Percentiles rank a stretch among this genome's conserved stretches.
Conservation (phyloP, 768 basidiomycete genomes). For the Lyophyllum decastes region DNA sequence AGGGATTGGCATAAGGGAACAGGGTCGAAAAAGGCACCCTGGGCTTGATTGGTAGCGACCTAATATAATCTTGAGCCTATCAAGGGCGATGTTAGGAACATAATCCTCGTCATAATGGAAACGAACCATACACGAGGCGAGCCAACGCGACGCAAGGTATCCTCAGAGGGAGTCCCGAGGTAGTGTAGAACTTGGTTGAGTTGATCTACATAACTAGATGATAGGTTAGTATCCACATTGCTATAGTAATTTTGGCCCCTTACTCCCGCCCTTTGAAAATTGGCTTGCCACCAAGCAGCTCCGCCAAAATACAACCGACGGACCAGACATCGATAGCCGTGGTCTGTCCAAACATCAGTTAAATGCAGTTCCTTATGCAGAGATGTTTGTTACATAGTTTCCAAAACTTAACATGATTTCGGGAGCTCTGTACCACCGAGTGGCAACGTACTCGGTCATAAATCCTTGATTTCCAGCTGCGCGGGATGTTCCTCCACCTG, state of each 20-base stretch:
- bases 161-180: constrained; percentile 96
- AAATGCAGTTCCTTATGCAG: not conserved
- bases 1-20: constrained; percentile 92
- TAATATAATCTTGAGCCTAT: constrained; percentile 97
- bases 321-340: constrained; percentile 96
- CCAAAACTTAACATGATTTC: constrained; percentile 99
- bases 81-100: constrained; percentile 8
- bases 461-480: constrained; percentile 87
- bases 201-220: constrained; percentile 90
- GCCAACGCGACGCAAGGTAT: constrained; percentile 93
- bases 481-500: constrained; percentile 73
- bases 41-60: constrained; percentile 96
- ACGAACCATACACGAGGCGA: constrained; percentile 75
- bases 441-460: constrained; percentile 99
- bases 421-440: constrained; percentile 96
- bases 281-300: constrained; percentile 90
- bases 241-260: constrained; percentile 27
- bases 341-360: constrained; percentile 47
- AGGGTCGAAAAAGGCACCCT: constrained; percentile 89
- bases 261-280: constrained; percentile 98
- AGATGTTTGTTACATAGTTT: constrained; percentile 69
- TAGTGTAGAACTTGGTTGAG: constrained; percentile 97
- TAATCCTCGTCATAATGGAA: not conserved
- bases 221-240: constrained; percentile 9
- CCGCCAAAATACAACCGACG: constrained; percentile 93